Evolutionary conservation across 306 rosid species (phyloP).

Genomic region (Corylus americana): DNA sequence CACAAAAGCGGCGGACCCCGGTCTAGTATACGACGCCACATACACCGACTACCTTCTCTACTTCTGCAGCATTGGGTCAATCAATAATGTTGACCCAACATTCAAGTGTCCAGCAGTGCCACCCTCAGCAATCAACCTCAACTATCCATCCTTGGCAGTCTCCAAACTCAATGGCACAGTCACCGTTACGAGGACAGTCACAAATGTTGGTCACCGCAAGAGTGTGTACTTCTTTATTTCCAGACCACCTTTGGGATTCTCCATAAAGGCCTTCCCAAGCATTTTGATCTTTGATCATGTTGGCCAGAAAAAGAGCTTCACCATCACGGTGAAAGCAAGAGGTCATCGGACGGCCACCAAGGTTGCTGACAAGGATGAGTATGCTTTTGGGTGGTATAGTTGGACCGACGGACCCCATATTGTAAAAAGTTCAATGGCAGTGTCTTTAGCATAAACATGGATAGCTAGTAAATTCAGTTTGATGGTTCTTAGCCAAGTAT

Average conservation of each 20-base stretch:
- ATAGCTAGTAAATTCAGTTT: neutral
- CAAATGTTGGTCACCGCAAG: constrained; percentile 61
- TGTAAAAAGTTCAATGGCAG: constrained; percentile 78
- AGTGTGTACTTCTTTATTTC: constrained; percentile 62
- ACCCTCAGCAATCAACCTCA: constrained; percentile 49
- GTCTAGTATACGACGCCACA: constrained; percentile 81
- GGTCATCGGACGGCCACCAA: constrained; percentile 16
- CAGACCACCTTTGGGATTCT: constrained; percentile 50
- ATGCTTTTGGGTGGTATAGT: constrained; percentile 74
- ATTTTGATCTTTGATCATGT: constrained; percentile 50
- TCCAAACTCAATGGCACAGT: constrained; percentile 48
- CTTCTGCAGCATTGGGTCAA: constrained; percentile 43
- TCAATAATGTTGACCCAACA: constrained; percentile 29
- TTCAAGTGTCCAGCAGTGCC: constrained; percentile 51
- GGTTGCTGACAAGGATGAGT: constrained; percentile 23
- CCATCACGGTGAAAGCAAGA: constrained; percentile 49
- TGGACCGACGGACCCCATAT: constrained; percentile 47
- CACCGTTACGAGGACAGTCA: constrained; percentile 60
- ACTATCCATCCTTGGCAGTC: constrained; percentile 81
- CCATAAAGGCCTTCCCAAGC: constrained; percentile 58
- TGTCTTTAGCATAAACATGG: constrained; percentile 44
- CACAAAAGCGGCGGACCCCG: constrained; percentile 67
- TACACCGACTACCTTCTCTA: constrained; percentile 70
- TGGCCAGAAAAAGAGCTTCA: constrained; percentile 63
- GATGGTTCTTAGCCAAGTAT: no score